Evolutionary conservation across 805 yeast species (phyloP).

Genomic region (Nakazawaea pomicola): DNA sequence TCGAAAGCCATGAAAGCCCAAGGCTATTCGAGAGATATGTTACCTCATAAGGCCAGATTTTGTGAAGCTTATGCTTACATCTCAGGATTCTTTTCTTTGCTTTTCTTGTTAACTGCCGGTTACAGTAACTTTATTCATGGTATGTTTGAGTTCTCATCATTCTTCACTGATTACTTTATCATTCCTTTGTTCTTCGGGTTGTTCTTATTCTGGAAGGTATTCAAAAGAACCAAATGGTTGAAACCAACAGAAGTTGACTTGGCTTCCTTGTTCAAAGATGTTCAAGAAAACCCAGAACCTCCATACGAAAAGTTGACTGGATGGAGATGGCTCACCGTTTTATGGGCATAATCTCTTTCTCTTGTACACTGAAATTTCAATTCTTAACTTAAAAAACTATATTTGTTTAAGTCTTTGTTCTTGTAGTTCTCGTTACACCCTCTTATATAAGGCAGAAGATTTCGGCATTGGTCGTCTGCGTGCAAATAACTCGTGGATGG

Average conservation of each 20-base stretch:
- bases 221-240: slow-evolving; percentile 27
- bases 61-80: slow-evolving; percentile 29
- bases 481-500: too few relatives aligned
- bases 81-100: slow-evolving; percentile 21
- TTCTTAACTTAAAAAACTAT: too few relatives aligned
- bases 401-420: too few relatives aligned
- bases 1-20: slow-evolving; percentile 35
- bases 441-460: too few relatives aligned
- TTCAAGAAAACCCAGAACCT: slow-evolving; percentile 26
- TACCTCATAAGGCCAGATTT: slow-evolving; percentile 27
- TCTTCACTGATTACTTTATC: slow-evolving; percentile 19
- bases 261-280: slow-evolving; percentile 25
- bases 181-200: slow-evolving; percentile 25
- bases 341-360: slow-evolving; percentile 13
- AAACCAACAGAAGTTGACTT: slow-evolving; percentile 38
- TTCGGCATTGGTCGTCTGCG: too few relatives aligned
- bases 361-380: neutral
- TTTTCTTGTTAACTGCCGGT: slow-evolving; percentile 32
- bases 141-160: slow-evolving; percentile 20
- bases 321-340: slow-evolving; percentile 15
- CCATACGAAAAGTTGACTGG: slow-evolving; percentile 14
- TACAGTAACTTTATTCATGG: slow-evolving; percentile 30
- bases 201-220: slow-evolving; percentile 28
- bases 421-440: too few relatives aligned
- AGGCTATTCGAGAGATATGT: slow-evolving; percentile 26